These are phyloP conservation scores for Micromonas pusilla DNA, from an alignment of 139 green algal species.

Conservation along the genomic window DNA sequence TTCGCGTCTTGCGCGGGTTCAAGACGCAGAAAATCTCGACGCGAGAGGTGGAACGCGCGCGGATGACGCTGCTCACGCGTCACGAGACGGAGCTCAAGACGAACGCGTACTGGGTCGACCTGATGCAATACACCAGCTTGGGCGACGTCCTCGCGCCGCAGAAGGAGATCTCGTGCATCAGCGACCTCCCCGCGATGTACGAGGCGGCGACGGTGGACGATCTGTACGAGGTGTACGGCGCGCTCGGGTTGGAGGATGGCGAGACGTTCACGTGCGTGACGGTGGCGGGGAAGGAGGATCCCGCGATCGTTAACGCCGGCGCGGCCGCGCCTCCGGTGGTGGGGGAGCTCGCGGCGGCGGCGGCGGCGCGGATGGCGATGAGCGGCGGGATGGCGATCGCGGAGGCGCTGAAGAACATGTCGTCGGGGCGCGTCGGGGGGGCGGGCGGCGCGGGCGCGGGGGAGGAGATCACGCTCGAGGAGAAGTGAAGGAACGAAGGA, in stretches of 20 bases:
- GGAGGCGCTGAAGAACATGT: not conserved
- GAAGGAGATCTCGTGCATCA: constrained; percentile 75
- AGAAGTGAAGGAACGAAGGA: not conserved
- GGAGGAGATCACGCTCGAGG: too few species aligned
- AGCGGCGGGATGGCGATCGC: not conserved
- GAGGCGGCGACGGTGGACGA: constrained; percentile 72
- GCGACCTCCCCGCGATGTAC: constrained; percentile 78
- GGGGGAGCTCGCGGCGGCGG: not conserved
- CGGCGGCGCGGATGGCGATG: not conserved
- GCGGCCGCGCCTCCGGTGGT: not conserved
- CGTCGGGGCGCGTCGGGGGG: too few species aligned
- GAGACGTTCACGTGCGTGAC: constrained; percentile 53
- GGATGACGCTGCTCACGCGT: constrained; percentile 80
- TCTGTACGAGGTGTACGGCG: constrained; percentile 71
- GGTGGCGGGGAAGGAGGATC: constrained; percentile 9
- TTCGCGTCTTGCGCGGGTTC: constrained; percentile 71
- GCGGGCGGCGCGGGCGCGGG: too few species aligned
- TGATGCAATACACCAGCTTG: constrained; percentile 73
- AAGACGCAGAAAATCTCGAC: constrained; percentile 48
- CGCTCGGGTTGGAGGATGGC: constrained; percentile 68
- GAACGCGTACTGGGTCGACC: constrained; percentile 79
- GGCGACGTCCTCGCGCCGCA: constrained; percentile 62
- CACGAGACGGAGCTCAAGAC: constrained; percentile 90
- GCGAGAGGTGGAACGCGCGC: constrained; percentile 63
- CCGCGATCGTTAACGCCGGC: not conserved